Evolutionary conservation across 1,284 basidiomycete species (phyloP), one percentile per base, ranked within the genome.

Genomic region (Pisolithus thermaeus): DNA sequence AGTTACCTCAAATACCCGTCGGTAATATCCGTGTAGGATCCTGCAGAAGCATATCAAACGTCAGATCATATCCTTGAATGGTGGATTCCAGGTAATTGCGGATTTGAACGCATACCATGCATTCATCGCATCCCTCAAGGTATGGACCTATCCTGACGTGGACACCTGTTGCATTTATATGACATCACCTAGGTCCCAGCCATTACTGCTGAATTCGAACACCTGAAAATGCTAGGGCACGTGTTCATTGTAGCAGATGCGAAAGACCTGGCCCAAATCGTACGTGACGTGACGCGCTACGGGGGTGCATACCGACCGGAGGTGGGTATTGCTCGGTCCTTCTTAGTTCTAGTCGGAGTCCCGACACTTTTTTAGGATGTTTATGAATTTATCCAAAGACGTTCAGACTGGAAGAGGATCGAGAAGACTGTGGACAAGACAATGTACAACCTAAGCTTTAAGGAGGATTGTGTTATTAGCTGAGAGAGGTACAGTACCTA

Each of bases 351-450:
- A 32, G 18, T 32, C 18, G 30, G 7, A 46, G 16, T 16, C 20
- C 35, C 41, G 16, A 52, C 42, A 11, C 46, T 45, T 50, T 18
- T n/a, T 32, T 56, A 95, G 91, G 88, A 90, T 63, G 80, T 96
- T 39, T 95, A 96, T 66, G 92, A 96, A 68, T 95, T 95, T 62
- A 90, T 95, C 59, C 92, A 95, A 68, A 75, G 93, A 14, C 78
- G 94, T 38, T 88, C 90, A 4, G 94, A 97, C 68, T 97, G 94
- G 94, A 95, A 96, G 72, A 92, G 90, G 73, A 97, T 97, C 57
- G 92, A 97, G 67, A 94, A 92, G 68, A 86, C 82, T 16, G 94
- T 97, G 41, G 93, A 97, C 73, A 93, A 94, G 74, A 86, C 90
- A 49, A 90, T 96, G 92, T 96, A 95, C 72, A 93, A 92, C 63